These are phyloP conservation scores for Beauveria medogensis DNA, from an alignment of 2,329 filamentous ascomycete species.

Conservation along the genomic window DNA sequence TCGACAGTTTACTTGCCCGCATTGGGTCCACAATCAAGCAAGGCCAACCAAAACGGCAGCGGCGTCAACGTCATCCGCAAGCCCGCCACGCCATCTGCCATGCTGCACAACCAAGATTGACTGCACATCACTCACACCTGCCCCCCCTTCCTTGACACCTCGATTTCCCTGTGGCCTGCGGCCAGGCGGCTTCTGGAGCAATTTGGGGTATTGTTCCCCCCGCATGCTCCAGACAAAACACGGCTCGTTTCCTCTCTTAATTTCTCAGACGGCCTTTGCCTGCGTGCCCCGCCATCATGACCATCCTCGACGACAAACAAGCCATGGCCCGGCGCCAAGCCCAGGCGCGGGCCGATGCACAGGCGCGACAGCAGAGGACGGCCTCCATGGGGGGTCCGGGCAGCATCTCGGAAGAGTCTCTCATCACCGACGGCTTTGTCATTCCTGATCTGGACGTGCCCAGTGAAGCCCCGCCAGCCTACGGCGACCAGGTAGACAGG, in stretches of 20 bases:
- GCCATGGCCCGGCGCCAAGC: slow-evolving; percentile 14
- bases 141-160: background rate
- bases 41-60: background rate
- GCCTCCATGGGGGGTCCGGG: background rate
- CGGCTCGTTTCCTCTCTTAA: background rate
- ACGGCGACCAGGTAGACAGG: slow-evolving; percentile 48
- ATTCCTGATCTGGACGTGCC: slow-evolving; percentile 33
- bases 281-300: slow-evolving; percentile 17
- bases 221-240: background rate
- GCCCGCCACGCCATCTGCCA: background rate
- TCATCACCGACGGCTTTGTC: slow-evolving; percentile 32
- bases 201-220: background rate
- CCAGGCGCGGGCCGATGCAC: background rate
- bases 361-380: background rate
- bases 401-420: slow-evolving; percentile 17
- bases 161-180: background rate
- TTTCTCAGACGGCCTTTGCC: background rate
- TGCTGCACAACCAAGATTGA: background rate
- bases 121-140: background rate
- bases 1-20: background rate
- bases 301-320: slow-evolving; percentile 21
- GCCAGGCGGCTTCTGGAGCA: background rate
- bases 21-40: background rate
- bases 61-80: background rate
- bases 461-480: slow-evolving; percentile 45